Conservation (phyloP, 1,284 basidiomycete species). For the Heterobasidion occidentale region DNA sequence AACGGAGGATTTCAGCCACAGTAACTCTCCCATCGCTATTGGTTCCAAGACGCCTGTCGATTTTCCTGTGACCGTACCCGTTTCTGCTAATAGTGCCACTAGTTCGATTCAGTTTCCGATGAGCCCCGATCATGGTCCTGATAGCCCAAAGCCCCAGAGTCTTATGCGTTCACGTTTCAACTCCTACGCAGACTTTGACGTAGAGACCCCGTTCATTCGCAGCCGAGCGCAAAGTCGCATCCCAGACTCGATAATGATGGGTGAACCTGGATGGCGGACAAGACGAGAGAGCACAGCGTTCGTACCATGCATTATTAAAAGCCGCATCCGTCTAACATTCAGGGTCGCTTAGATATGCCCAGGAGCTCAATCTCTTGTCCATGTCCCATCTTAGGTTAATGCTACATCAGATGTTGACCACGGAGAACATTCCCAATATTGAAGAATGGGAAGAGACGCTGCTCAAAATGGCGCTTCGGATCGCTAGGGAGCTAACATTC, state of each 20-base stretch:
- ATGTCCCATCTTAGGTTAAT: conserved; percentile 85
- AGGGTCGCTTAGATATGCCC: conserved; percentile 48
- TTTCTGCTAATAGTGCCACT: conserved; percentile 36
- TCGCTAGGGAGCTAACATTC: conserved; percentile 73
- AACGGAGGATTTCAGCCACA: conserved; percentile 32
- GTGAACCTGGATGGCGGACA: conserved; percentile 70
- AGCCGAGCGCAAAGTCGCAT: conserved; percentile 75
- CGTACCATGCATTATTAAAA: conserved; percentile 20
- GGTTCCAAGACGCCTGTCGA: conserved; percentile 47
- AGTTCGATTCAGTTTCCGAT: conserved; percentile 77
- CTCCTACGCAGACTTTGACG: conserved; percentile 63
- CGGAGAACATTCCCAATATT: conserved; percentile 68
- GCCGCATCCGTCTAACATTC: not conserved
- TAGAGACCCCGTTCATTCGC: conserved; percentile 66
- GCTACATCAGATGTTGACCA: conserved; percentile 82
- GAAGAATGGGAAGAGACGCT: conserved; percentile 84
- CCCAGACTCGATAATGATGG: conserved; percentile 39
- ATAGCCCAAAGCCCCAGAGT: conserved; percentile 47
- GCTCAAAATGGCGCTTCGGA: conserved; percentile 70
- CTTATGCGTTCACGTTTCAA: conserved; percentile 51
- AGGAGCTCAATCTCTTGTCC: conserved; percentile 78
- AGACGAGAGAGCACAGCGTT: conserved; percentile 78
- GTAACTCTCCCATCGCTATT: conserved; percentile 35
- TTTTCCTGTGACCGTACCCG: conserved; percentile 42
- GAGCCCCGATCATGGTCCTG: conserved; percentile 51